Base-by-base conservation (phyloP, 768 basidiomycete genomes). In the Tubosaeta sp. region DNA sequence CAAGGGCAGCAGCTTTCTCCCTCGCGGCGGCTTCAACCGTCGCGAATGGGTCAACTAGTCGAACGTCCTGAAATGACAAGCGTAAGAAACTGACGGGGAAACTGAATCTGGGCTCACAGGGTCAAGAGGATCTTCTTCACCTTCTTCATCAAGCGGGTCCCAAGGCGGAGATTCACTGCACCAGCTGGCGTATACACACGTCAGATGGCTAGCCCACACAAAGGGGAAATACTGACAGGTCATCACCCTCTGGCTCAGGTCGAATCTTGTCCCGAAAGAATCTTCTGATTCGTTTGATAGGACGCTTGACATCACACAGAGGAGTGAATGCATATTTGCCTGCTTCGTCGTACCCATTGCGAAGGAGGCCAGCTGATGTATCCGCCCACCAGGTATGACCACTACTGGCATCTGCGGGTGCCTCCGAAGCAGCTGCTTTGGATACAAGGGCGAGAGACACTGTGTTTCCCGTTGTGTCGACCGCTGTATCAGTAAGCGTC, bases 141-240 rank as follows among this genome's bases (percentile, higher is more conserved):
- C 64, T 2, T 68, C 65, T 27, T 59, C 59, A 11, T 66, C 59
- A 13, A 66, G 59, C 1, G 65, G 65, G 4, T 62, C 57, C 65
- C 66, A 68, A 16, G 65, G 67, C 3, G 54, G 42, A 7, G 27
- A 10, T 27, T 52, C 59, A 17, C 34, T 26, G 46, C 32, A 44
- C 65, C 65, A 66, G 11, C 65, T 68, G 26, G 8, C 12, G 8
- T 19, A 17, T 32, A 39, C n/a, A 12, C 26, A n/a, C 13, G 26
- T 57, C 42, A 53, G 14, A 39, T 16, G 27, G 27, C 11, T 22
- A n/a, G 22, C 4, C 9, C 5, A 26, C 22, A 34, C 7, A 19
- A 35, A 12, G 6, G 9, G 3, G 19, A 16, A 8, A 29, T 42
- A 67, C 65, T 53, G 4, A 68, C 64, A 59, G 16, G 0, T 58